Evolutionary conservation across 164 flowering plant species (phyloP), one percentile per base, ranked within the genome.

Genomic region (Tetracentron sinense): DNA sequence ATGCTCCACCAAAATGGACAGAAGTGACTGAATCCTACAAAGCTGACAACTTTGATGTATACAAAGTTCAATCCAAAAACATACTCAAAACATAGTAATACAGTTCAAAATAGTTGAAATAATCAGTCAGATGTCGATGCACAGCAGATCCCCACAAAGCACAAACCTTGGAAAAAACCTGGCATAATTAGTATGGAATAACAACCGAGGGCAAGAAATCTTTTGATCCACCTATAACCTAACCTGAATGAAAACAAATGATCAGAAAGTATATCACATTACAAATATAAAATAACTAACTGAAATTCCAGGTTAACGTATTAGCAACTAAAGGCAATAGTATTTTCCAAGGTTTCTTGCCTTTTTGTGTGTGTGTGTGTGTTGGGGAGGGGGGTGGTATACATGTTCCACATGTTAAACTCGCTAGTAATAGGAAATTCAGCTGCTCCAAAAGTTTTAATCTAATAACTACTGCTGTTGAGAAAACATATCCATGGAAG

Each of bases 131-230:
- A 54, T 35, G 1, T 30, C 17, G 17, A 54, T 16, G 1, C 46
- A 47, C 27, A 31, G n/a, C n/a, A 2, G 35, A 21, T 20, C 30
- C n/a, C 19, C 23, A 11, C 17, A 38, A 20, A 56, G 58, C 8
- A 56, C 69, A 35, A 58, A 86, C 98, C 97, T 88, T 83, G 96
- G 61, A 95, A 66, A 77, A 95, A 89, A 16, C 99, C 99, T 46
- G 99, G 99, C 86, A 89, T 76, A 48, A 95, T 87, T 54, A 95
- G 79, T 71, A 92, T 51, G 29, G 99, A 85, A 77, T 95, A 95
- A 68, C 75, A 84, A 59, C 72, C 78, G 73, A 95, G 89, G 21
- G 96, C 96, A 58, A 88, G 75, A 72, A 89, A 80, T 74, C 78
- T 77, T 35, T 62, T 76, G 38, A 95, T 84, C 99, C 96, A 95